Percentiles rank a stretch among this genome's conserved stretches.
Conservation (phyloP, 352 stramenopile genomes). For the Pythium brachiatum region DNA sequence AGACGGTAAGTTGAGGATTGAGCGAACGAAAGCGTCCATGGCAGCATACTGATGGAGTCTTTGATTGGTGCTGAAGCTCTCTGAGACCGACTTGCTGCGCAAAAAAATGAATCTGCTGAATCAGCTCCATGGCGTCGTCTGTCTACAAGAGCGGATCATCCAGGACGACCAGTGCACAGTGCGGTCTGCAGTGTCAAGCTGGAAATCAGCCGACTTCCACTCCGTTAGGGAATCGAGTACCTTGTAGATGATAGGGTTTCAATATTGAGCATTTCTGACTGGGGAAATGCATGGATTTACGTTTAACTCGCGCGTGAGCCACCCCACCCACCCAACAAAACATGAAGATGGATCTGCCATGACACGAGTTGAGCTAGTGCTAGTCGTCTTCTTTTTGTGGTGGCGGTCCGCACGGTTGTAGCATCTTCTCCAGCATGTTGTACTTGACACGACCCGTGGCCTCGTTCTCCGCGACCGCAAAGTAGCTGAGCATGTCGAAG, state of each 20-base stretch:
- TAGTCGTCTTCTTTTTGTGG: conserved; percentile 79
- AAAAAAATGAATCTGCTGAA: conserved; percentile 50
- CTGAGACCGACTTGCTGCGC: conserved; percentile 50
- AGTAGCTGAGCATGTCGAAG: conserved; percentile 97
- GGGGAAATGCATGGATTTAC: background rate
- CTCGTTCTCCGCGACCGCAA: conserved; percentile 97
- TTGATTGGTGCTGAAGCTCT: conserved; percentile 30
- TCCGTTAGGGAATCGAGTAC: conserved; percentile 9
- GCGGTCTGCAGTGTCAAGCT: conserved; percentile 71
- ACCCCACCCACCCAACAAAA: background rate
- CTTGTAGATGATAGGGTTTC: background rate
- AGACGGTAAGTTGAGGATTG: conserved; percentile 25
- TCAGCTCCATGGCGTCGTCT: conserved; percentile 55
- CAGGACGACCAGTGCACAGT: conserved; percentile 65
- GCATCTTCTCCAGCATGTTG: conserved; percentile 91
- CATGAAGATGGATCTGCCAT: background rate
- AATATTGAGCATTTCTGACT: background rate
- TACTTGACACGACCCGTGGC: conserved; percentile 90
- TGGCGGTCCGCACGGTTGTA: conserved; percentile 74
- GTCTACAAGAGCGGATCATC: conserved; percentile 46
- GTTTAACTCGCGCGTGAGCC: background rate
- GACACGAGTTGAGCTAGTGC: background rate
- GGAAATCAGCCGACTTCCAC: conserved; percentile 41
- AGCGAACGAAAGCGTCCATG: background rate
- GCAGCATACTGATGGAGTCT: too few relatives aligned